Conservation (phyloP, 1,139 yeast genomes). For the Blastobotrys elegans region DNA sequence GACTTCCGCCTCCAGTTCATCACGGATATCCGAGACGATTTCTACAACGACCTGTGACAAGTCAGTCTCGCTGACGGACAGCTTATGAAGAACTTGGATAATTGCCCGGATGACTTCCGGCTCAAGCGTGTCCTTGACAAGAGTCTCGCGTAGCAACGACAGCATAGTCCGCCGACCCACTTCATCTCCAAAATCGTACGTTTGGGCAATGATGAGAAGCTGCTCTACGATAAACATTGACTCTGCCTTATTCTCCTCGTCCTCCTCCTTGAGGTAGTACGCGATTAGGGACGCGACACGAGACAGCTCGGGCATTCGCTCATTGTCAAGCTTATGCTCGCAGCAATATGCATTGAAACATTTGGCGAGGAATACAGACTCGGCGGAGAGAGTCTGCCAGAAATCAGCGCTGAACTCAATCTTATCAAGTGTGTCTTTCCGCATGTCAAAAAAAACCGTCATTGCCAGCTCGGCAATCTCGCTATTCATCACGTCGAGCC, state of each 20-base stretch:
- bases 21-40: constrained; percentile 78
- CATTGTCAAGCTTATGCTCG: constrained; percentile 47
- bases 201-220: constrained; percentile 58
- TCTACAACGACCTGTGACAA: constrained; percentile 83
- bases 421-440: constrained; percentile 56
- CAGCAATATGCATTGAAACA: constrained; percentile 62
- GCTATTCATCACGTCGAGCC: constrained; percentile 62
- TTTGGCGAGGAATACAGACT: constrained; percentile 67
- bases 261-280: constrained; percentile 45
- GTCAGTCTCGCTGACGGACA: constrained; percentile 77
- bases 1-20: constrained; percentile 44
- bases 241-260: constrained; percentile 50
- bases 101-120: constrained; percentile 54
- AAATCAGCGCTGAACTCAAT: constrained; percentile 53
- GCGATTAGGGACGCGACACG: constrained; percentile 57
- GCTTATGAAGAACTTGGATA: constrained; percentile 59
- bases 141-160: constrained; percentile 52
- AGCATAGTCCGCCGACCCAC: constrained; percentile 82
- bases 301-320: constrained; percentile 75
- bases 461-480: constrained; percentile 60
- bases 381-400: constrained; percentile 72
- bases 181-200: constrained; percentile 86
- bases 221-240: constrained; percentile 75
- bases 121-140: constrained; percentile 38
- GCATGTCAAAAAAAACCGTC: constrained; percentile 52